Evolutionary conservation across 2,329 filamentous ascomycete species (phyloP).

Genomic region (Hymenoscyphus infarciens): DNA sequence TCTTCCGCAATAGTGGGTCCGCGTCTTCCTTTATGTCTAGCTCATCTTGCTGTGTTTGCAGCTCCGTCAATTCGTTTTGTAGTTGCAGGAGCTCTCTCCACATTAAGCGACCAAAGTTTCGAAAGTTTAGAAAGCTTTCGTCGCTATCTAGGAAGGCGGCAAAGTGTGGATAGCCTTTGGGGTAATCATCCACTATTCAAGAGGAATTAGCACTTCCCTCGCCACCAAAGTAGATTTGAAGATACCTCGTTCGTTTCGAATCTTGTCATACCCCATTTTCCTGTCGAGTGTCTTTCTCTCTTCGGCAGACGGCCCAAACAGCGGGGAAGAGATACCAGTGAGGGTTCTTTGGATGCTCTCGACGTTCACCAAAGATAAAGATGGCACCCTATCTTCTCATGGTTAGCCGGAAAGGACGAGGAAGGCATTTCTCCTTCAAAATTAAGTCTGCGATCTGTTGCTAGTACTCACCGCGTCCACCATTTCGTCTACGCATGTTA

Average conservation of each 20-base stretch:
- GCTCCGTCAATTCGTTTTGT: conserved; percentile 13
- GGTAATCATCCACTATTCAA: conserved; percentile 15
- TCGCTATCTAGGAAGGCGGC: conserved; percentile 19
- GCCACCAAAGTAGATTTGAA: too few relatives aligned
- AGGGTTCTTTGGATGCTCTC: too few relatives aligned
- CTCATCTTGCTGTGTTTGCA: conserved; percentile 16
- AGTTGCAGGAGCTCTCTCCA: conserved; percentile 16
- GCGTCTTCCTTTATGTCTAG: conserved; percentile 16
- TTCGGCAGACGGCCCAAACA: background rate
- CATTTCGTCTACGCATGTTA: background rate
- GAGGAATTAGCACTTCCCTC: too few relatives aligned
- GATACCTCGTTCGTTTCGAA: too few relatives aligned
- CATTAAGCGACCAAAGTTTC: conserved; percentile 16
- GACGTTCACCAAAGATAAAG: background rate
- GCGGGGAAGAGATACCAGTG: background rate
- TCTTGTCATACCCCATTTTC: too few relatives aligned
- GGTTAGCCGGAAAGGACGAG: background rate
- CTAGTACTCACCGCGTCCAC: background rate
- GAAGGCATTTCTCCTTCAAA: too few relatives aligned
- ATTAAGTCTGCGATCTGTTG: background rate
- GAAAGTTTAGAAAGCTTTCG: conserved; percentile 14
- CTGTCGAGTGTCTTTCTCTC: background rate
- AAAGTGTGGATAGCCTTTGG: conserved; percentile 17
- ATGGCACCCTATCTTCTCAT: background rate
- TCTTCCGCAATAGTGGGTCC: background rate